phyloP scores from a whole-genome alignment of 1,284 basidiomycete species.

The Ustilago esculenta region DNA sequence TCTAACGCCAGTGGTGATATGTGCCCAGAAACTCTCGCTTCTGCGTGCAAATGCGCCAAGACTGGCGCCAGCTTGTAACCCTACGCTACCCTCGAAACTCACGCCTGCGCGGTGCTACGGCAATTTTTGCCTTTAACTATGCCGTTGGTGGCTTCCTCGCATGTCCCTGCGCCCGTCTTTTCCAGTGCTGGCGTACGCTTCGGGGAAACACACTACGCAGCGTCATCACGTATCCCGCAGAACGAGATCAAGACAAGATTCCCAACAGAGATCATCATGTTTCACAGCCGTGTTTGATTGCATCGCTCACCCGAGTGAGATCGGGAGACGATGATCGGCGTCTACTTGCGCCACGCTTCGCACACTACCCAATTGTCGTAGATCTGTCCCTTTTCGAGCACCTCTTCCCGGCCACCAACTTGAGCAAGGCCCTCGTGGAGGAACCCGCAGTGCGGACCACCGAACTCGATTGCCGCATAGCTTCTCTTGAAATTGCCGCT shows the following conservation, averaged over 20 bases:
- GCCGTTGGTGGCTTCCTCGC: background rate
- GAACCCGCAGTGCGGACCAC: constrained; percentile 61
- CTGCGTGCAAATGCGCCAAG: constrained; percentile 1
- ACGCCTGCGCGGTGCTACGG: background rate
- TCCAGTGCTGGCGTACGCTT: background rate
- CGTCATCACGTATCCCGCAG: too few species aligned
- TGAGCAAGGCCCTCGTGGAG: constrained; percentile 32
- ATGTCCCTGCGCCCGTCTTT: constrained; percentile 7
- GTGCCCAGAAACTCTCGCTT: too few species aligned
- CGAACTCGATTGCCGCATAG: constrained; percentile 57
- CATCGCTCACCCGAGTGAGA: too few species aligned
- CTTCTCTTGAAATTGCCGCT: constrained; percentile 47
- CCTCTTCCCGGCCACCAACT: constrained; percentile 48
- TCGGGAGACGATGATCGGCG: too few species aligned
- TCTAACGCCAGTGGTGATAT: too few species aligned
- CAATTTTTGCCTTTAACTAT: background rate
- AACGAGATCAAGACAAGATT: too few species aligned
- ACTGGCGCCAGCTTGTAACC: background rate
- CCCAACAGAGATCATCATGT: too few species aligned
- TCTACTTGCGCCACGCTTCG: constrained; percentile 37
- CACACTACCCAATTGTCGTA: constrained; percentile 56
- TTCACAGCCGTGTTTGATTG: too few species aligned
- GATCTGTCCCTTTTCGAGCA: constrained; percentile 48
- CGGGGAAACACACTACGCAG: too few species aligned
- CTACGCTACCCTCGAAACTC: constrained; percentile 1